A percentile compares a stretch with the other conserved stretches of the same genome.
These are phyloP conservation scores for Anisodus tanguticus DNA, from an alignment of 257 asterid genomes.

Conservation along the genomic window DNA sequence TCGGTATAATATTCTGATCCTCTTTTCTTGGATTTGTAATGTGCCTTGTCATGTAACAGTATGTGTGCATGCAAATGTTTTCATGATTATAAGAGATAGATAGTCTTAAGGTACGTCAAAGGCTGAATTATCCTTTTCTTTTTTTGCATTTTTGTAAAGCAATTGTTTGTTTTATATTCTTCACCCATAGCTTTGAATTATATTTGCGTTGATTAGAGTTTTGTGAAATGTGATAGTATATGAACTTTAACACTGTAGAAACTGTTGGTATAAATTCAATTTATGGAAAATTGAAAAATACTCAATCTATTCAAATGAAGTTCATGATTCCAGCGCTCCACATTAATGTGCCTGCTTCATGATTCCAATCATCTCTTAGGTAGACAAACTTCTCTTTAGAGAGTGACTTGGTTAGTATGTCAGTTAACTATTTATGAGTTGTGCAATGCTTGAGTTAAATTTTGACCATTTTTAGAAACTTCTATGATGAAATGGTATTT, in stretches of 20 bases:
- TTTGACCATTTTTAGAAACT: not conserved
- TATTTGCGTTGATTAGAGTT: not conserved
- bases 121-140: not conserved
- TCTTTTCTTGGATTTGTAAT: not conserved
- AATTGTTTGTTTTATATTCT: not conserved
- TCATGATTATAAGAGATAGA: not conserved
- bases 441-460: slow-evolving; percentile 3
- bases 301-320: not conserved
- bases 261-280: not conserved
- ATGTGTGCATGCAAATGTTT: not conserved
- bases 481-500: slow-evolving; percentile 1
- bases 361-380: not conserved
- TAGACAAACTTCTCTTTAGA: slow-evolving; percentile 17
- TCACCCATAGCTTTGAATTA: not conserved
- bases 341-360: slow-evolving; percentile 9
- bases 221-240: not conserved
- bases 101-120: not conserved
- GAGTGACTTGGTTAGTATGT: slow-evolving; percentile 23
- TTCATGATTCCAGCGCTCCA: not conserved
- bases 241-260: not conserved
- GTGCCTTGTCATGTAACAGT: slow-evolving; percentile 16
- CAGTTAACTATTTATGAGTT: slow-evolving; percentile 8
- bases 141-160: not conserved
- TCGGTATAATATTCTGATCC: not conserved
- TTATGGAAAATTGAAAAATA: not conserved